Conservation (phyloP, 441 rosid species). For the Biscutella laevigata region DNA sequence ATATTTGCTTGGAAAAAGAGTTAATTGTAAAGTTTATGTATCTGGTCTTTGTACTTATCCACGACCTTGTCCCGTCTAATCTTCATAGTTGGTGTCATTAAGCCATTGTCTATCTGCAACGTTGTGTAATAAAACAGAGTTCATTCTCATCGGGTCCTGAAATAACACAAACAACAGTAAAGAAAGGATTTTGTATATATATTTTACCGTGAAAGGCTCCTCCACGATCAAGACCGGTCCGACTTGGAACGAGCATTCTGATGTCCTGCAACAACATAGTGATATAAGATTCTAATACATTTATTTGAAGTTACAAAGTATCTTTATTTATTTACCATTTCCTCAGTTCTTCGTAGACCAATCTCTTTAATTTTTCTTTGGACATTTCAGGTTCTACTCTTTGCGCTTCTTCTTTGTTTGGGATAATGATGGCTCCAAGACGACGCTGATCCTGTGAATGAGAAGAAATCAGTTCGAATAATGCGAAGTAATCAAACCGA, state of each 20-base stretch:
- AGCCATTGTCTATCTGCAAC: slow-evolving; percentile 85
- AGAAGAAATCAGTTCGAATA: background rate
- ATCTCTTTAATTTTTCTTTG: slow-evolving; percentile 36
- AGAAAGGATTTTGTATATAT: background rate
- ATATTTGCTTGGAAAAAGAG: too few species aligned
- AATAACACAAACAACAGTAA: background rate
- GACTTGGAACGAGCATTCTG: slow-evolving; percentile 65
- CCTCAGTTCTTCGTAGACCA: slow-evolving; percentile 48
- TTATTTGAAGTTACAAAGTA: slow-evolving; percentile 2
- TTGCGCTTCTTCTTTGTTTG: slow-evolving; percentile 74
- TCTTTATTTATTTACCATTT: slow-evolving; percentile 51
- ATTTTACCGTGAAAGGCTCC: slow-evolving; percentile 68
- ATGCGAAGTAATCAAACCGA: background rate
- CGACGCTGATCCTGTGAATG: slow-evolving; percentile 73
- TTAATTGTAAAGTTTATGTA: slow-evolving; percentile 46
- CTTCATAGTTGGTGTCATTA: slow-evolving; percentile 94
- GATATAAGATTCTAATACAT: background rate
- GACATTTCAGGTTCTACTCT: slow-evolving; percentile 36
- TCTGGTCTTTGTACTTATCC: slow-evolving; percentile 44
- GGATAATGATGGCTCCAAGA: slow-evolving; percentile 75
- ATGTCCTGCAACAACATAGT: slow-evolving; percentile 48
- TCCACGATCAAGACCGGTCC: slow-evolving; percentile 73
- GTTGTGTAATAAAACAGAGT: background rate
- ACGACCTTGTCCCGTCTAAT: slow-evolving; percentile 66
- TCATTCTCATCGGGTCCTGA: background rate